Evolutionary conservation across 225 moss, liverwort and hornwort genomes (phyloP), one percentile per base, ranked within the genome.

Genomic region (Marchantia polymorpha): DNA sequence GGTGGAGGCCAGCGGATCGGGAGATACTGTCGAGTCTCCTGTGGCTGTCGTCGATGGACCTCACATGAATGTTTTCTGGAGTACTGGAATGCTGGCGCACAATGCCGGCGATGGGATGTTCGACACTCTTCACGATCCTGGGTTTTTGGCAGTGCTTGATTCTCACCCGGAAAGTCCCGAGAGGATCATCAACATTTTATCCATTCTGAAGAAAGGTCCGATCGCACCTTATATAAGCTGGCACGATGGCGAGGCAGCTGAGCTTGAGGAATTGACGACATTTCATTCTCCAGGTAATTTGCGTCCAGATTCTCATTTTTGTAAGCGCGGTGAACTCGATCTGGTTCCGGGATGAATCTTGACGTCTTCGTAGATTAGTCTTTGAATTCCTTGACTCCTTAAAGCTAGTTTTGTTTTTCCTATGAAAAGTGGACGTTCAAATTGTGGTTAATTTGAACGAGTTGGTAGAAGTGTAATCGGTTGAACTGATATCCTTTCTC

Each of bases 201-300:
- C 93, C 81, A 93, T 91, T 75, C 78, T 93, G 82, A 88, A 82
- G 82, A 85, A 89, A 72, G 93, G 93, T 25, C 93, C 93, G 2
- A 83, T 93, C 51, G 89, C 90, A 0, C 89, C 89, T 16, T 86
- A 90, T 79, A 83, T 93, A 54, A 77, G 83, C 12, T 93, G 93
- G 93, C 91, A 91, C 59, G 81, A 84, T 74, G 90, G 91, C 30
- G 79, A 78, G 6, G 80, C 82, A 25, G 91, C 91, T 23, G 29
- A 78, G 15, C 55, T 93, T 47, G 88, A 85, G 52, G 90, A 89
- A 69, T 85, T 93, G 52, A 73, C 82, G 68, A 70, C 83, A 64
- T 93, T 93, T 70, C 93, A 93, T 76, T 79, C 89, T 53, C 77
- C 60, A 87, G 93, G 93, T 92, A 46, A 12, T 74, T 69, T n/a